A percentile compares a stretch with the other conserved stretches of the same genome.
Conservation (phyloP, 139 green algal species). For the Diplosphaera chodatii region DNA sequence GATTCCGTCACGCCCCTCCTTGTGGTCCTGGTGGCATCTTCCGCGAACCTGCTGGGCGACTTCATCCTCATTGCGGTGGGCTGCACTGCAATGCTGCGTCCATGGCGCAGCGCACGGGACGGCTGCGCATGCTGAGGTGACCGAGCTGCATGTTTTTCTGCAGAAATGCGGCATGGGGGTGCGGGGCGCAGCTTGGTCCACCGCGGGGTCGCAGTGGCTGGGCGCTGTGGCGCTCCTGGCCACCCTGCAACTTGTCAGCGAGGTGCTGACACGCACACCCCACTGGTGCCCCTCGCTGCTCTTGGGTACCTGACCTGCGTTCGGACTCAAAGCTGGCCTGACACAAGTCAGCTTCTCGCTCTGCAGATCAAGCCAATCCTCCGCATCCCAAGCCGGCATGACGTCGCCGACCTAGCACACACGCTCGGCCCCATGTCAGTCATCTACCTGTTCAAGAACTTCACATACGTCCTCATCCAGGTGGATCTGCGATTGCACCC, state of each 20-base stretch:
- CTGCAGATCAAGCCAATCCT: slow-evolving; percentile 3
- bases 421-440: slow-evolving; percentile 51
- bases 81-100: too few species aligned
- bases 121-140: too few species aligned
- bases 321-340: too few species aligned
- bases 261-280: too few species aligned
- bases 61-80: slow-evolving; percentile 46
- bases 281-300: too few species aligned
- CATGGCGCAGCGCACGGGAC: too few species aligned
- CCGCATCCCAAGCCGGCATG: slow-evolving; percentile 3
- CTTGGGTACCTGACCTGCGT: too few species aligned
- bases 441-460: slow-evolving; percentile 63
- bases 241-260: slow-evolving; percentile 3
- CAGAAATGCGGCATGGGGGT: slow-evolving; percentile 38
- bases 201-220: slow-evolving; percentile 37
- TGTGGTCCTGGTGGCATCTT: slow-evolving; percentile 34
- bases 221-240: slow-evolving; percentile 21
- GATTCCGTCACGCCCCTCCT: slow-evolving; percentile 46
- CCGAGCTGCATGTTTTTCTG: not conserved
- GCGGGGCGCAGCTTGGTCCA: slow-evolving; percentile 57
- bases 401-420: slow-evolving; percentile 11
- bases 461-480: slow-evolving; percentile 56
- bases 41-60: slow-evolving; percentile 51
- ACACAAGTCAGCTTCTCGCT: too few species aligned
- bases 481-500: too few species aligned